These are phyloP conservation scores for Colletotrichum lindemuthianum DNA, from an alignment of 2,329 filamentous ascomycete genomes.

Conservation along the genomic window DNA sequence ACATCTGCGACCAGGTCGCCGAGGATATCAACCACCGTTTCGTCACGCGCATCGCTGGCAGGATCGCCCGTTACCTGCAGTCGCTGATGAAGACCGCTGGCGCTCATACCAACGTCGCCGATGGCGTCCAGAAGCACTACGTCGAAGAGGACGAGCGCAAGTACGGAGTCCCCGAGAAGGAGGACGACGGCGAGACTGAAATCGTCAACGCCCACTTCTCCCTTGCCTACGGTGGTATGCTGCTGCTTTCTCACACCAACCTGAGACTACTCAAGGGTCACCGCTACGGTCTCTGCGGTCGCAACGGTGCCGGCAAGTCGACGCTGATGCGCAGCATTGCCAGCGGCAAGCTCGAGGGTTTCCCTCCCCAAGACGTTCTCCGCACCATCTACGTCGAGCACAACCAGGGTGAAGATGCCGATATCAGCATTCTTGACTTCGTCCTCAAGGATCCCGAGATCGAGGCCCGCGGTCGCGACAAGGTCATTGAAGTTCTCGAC, in stretches of 20 bases:
- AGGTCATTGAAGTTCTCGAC: constrained; percentile 83
- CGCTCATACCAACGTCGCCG: constrained; percentile 71
- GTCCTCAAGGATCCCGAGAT: constrained; percentile 90
- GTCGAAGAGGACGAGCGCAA: constrained; percentile 87
- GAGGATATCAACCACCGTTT: constrained; percentile 89
- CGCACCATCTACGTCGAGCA: constrained; percentile 99
- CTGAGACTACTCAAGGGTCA: constrained; percentile 94
- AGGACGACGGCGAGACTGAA: constrained; percentile 91
- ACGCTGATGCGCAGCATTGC: constrained; percentile 98
- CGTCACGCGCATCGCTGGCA: constrained; percentile 74
- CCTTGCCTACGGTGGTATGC: constrained; percentile 96
- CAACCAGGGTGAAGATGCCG: constrained; percentile 97
- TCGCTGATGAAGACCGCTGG: constrained; percentile 72
- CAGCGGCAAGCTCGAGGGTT: constrained; percentile 94
- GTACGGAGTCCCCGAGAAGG: constrained; percentile 84
- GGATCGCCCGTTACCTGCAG: constrained; percentile 80
- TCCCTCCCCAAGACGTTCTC: constrained; percentile 90
- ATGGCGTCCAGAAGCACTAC: constrained; percentile 81
- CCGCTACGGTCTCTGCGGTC: constrained; percentile 94
- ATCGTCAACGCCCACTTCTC: constrained; percentile 99
- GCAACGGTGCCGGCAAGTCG: constrained; percentile 98
- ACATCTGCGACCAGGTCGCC: constrained; percentile 84
- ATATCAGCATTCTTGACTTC: constrained; percentile 95
- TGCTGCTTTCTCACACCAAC: constrained; percentile 95
- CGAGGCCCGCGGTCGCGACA: constrained; percentile 78